Evolutionary conservation across 2,329 filamentous ascomycete genomes (phyloP).

Genomic region (Microsporum audouinii): DNA sequence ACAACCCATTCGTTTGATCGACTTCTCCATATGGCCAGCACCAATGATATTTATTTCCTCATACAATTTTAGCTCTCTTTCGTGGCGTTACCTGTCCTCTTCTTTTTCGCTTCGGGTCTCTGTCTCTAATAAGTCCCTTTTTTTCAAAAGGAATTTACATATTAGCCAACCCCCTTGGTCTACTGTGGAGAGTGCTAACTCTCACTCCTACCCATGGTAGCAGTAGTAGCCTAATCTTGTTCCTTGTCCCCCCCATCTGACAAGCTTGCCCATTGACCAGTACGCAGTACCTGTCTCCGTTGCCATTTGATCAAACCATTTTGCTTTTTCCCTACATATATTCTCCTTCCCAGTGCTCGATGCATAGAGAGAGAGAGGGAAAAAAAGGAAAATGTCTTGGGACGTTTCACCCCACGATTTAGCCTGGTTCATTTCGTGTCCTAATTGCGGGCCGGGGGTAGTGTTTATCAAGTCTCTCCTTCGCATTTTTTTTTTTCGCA

Average conservation of each 20-base stretch:
- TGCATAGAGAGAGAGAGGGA: not conserved
- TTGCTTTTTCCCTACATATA: constrained; percentile 1
- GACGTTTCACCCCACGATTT: constrained; percentile 29
- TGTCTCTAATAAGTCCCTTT: not conserved
- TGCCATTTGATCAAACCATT: not conserved
- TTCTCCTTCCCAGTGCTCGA: constrained; percentile 4
- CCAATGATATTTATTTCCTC: constrained; percentile 5
- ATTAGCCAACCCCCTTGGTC: not conserved
- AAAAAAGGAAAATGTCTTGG: constrained; percentile 16
- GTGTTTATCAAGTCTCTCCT: constrained; percentile 10
- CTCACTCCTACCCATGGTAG: not conserved
- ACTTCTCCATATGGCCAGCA: constrained; percentile 3
- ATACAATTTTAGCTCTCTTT: not conserved
- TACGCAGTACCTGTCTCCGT: not conserved
- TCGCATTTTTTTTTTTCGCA: constrained; percentile 11
- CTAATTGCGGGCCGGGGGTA: constrained; percentile 13
- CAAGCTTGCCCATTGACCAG: constrained; percentile 3
- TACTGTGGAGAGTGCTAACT: constrained; percentile 2
- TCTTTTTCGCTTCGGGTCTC: not conserved
- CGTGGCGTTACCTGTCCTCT: not conserved
- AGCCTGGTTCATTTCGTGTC: constrained; percentile 22
- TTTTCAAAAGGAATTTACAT: constrained; percentile 4
- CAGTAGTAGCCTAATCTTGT: constrained; percentile 7
- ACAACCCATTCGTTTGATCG: constrained; percentile 3
- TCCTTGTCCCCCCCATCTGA: not conserved